Evolutionary conservation across 2,329 filamentous ascomycete genomes (phyloP).

Genomic region (Clonostachys rhizophaga): DNA sequence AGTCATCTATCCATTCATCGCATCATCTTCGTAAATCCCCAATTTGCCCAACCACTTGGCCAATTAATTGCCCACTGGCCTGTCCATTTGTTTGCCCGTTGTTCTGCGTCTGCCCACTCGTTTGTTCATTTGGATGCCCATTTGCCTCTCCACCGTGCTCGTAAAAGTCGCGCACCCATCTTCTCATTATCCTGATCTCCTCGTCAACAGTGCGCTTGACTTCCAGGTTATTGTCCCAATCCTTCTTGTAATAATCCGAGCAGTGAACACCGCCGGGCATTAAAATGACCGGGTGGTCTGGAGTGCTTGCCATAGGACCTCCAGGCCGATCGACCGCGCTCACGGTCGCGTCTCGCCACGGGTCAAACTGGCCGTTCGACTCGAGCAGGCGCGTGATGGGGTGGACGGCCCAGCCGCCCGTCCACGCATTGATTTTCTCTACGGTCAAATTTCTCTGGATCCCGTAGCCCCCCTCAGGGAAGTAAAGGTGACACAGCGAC

Average conservation of each 20-base stretch:
- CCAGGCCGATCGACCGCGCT: constrained; percentile 48
- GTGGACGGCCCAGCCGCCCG: constrained; percentile 48
- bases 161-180: too few relatives aligned
- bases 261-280: constrained; percentile 52
- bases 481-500: constrained; percentile 49
- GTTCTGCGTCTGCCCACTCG: too few relatives aligned
- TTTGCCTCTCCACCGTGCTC: too few relatives aligned
- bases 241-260: not conserved
- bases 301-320: constrained; percentile 43
- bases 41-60: too few relatives aligned
- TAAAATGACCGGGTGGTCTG: constrained; percentile 42
- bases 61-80: too few relatives aligned
- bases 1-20: too few relatives aligned
- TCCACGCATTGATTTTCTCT: constrained; percentile 43
- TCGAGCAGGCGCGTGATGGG: constrained; percentile 50
- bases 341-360: constrained; percentile 51
- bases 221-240: too few relatives aligned
- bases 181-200: too few relatives aligned
- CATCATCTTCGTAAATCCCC: too few relatives aligned
- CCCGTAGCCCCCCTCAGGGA: constrained; percentile 45
- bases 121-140: too few relatives aligned
- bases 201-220: too few relatives aligned
- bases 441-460: constrained; percentile 46
- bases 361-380: constrained; percentile 55
- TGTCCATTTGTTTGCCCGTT: too few relatives aligned